phyloP scores from a whole-genome alignment of 768 basidiomycete species.

The Pisolithus albus region DNA sequence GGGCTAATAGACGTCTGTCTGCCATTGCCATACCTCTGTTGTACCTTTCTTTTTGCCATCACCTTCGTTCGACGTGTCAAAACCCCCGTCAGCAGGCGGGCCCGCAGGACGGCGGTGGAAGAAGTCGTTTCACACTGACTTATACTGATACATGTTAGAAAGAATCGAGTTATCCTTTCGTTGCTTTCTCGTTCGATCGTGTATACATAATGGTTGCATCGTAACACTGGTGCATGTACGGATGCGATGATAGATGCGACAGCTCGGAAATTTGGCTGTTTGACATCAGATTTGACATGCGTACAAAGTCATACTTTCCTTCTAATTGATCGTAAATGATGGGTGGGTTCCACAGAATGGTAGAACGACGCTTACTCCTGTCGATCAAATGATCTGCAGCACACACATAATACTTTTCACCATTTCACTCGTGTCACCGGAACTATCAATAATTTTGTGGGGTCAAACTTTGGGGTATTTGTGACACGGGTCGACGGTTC shows the following conservation, averaged over 20 bases:
- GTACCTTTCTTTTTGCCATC: not conserved
- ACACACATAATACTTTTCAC: not conserved
- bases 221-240: too few relatives aligned
- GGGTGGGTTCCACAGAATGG: not conserved
- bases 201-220: not conserved
- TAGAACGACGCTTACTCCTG: not conserved
- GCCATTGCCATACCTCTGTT: not conserved
- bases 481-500: too few relatives aligned
- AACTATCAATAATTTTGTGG: not conserved
- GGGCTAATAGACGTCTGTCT: not conserved
- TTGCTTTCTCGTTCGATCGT: not conserved
- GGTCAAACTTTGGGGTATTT: too few relatives aligned
- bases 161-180: not conserved
- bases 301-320: not conserved
- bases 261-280: not conserved
- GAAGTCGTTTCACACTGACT: not conserved
- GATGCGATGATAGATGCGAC: not conserved
- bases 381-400: not conserved
- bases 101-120: not conserved
- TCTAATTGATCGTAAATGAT: not conserved
- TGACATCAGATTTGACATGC: not conserved
- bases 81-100: not conserved
- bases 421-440: not conserved
- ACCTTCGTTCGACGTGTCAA: not conserved
- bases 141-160: not conserved